Evolutionary conservation across 1,284 basidiomycete species (phyloP).

Genomic region (Irpex sp.): DNA sequence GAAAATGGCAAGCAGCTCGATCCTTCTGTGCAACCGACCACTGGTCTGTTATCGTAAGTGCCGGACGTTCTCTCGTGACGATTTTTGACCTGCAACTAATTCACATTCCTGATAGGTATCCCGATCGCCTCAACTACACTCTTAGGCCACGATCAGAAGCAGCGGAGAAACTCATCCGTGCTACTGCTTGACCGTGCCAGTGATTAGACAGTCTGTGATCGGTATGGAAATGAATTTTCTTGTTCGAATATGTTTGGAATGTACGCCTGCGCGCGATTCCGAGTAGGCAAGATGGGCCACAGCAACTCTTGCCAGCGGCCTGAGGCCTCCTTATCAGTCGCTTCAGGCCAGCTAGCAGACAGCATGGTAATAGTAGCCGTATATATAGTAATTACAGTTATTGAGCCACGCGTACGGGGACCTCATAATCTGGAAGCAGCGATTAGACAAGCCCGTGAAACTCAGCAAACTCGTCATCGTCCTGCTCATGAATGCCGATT

Average conservation of each 20-base stretch:
- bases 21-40: not conserved
- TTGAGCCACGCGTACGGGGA: too few species aligned
- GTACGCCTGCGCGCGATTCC: too few species aligned
- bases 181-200: not conserved
- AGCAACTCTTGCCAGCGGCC: too few species aligned
- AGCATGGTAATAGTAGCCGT: too few species aligned
- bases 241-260: too few species aligned
- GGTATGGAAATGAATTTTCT: too few species aligned
- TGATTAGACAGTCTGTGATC: too few species aligned
- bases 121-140: not conserved
- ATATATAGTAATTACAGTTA: too few species aligned
- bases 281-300: too few species aligned
- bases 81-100: not conserved
- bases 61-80: not conserved
- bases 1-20: not conserved
- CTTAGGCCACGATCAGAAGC: not conserved
- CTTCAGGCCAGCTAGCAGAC: too few species aligned
- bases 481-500: slow-evolving; percentile 20
- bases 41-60: not conserved
- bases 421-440: too few species aligned
- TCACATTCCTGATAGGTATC: not conserved
- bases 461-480: slow-evolving; percentile 32
- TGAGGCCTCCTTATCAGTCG: too few species aligned
- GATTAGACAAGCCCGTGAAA: slow-evolving; percentile 22
- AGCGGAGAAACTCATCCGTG: not conserved